Base-by-base conservation (phyloP, 2,329 filamentous ascomycete genomes). In the Fonsecaea monophora region DNA sequence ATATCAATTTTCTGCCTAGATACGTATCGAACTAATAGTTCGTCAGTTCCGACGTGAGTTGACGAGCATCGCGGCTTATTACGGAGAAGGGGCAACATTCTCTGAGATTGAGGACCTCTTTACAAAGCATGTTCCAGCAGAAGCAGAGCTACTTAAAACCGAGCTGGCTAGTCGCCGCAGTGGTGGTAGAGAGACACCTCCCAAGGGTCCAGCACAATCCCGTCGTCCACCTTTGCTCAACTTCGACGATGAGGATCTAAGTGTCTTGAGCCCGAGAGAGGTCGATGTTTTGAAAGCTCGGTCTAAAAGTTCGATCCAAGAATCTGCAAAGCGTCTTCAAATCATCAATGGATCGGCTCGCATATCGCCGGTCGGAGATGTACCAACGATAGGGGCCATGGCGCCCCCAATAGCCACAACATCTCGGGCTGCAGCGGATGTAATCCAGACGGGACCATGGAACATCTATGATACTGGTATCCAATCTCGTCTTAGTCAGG, bases 231-330 rank as follows among this genome's bases (percentile, higher is more conserved):
- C 60, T 35, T 53, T 63, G 37, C 63, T 68, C 10, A 60, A 61
- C 40, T 70, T 68, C 34, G 64, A 70, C 35, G 68, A 70, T n/a
- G 65, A 68, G 32, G 68, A 68, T 18, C 30, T 66, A 10, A 68
- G 68, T 58, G 62, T 68, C 30, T n/a, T 66, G 25, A 68, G 60
- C 50, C 48, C 64, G 12, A 34, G 63, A 37, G 66, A 70, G 55
- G 60, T 53, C 35, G 60, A 62, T 37, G 21, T 48, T 8, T 10
- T 56, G 15, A 50, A 70, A 30, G 62, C 56, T 21, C 68, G 64
- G 30, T 62, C 54, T 32, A 40, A 38, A 13, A 58, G 66, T 53
- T 60, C 65, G 4, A 42, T 66, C 15, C 65, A 30, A 25, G 60
- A 59, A 13, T 60, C 55, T 15, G 62, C 68, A 25, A 70, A 68